Percentiles rank a stretch among this genome's conserved stretches.
Evolutionary conservation across 306 rosid species (phyloP).

Genomic region (Fragaria iinumae): DNA sequence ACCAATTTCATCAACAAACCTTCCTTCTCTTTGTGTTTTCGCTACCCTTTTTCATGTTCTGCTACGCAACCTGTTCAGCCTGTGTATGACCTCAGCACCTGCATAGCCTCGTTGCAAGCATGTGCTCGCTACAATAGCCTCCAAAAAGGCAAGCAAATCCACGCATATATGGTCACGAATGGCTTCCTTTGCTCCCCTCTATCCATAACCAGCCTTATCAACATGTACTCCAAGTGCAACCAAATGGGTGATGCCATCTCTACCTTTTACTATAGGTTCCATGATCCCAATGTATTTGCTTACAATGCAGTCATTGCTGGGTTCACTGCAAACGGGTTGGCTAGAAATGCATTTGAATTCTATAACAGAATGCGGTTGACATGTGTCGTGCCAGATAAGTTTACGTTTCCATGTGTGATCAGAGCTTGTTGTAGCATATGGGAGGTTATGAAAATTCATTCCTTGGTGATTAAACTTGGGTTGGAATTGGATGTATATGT

Average conservation of each 20-base stretch:
- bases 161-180: constrained; percentile 48
- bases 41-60: constrained; percentile 40
- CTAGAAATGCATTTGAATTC: constrained; percentile 38
- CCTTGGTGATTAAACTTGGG: constrained; percentile 65
- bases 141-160: constrained; percentile 53
- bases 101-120: constrained; percentile 56
- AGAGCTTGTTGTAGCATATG: constrained; percentile 51
- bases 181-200: constrained; percentile 52
- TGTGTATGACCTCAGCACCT: constrained; percentile 34
- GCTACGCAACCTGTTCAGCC: background rate
- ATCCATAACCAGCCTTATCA: constrained; percentile 71
- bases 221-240: constrained; percentile 79
- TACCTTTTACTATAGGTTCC: constrained; percentile 43
- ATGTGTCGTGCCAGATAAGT: constrained; percentile 66
- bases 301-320: constrained; percentile 80
- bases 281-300: constrained; percentile 56
- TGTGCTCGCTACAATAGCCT: constrained; percentile 53
- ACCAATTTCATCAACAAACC: constrained; percentile 23
- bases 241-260: constrained; percentile 45
- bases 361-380: constrained; percentile 52
- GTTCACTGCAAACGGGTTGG: constrained; percentile 48
- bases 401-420: constrained; percentile 69
- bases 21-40: constrained; percentile 15
- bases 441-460: constrained; percentile 56
- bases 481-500: constrained; percentile 71